Conservation (phyloP, 495 filamentous ascomycete species). For the Penicillium robsamsonii region DNA sequence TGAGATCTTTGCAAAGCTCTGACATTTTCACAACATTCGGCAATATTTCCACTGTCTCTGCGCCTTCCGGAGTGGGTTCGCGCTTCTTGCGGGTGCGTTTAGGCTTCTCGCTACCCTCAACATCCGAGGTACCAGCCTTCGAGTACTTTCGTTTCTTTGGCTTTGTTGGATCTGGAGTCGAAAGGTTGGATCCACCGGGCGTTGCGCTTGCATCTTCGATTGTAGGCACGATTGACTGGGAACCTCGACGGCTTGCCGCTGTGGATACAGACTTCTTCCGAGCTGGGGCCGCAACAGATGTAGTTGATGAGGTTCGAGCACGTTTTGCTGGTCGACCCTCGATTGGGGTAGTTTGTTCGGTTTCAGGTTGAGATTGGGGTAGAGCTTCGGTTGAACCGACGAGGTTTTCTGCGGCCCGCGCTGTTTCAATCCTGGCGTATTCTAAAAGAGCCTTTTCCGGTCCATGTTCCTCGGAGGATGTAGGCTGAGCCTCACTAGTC, state of each 20-base stretch:
- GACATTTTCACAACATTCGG: slow-evolving; percentile 72
- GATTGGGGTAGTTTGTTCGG: background rate
- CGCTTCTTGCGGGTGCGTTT: slow-evolving; percentile 39
- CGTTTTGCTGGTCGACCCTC: slow-evolving; percentile 16
- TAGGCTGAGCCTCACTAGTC: slow-evolving; percentile 1
- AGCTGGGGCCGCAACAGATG: background rate
- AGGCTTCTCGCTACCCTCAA: slow-evolving; percentile 29
- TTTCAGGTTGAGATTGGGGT: background rate
- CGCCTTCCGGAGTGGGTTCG: slow-evolving; percentile 70
- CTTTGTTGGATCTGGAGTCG: slow-evolving; percentile 20
- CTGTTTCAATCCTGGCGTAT: slow-evolving; percentile 3
- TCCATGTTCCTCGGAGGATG: slow-evolving; percentile 2
- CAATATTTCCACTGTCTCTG: slow-evolving; percentile 69
- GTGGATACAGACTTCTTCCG: slow-evolving; percentile 4
- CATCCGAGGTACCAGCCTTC: slow-evolving; percentile 23
- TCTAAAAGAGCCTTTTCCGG: slow-evolving; percentile 8
- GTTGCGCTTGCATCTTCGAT: slow-evolving; percentile 16
- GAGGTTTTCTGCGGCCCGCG: slow-evolving; percentile 2
- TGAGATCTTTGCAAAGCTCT: slow-evolving; percentile 73
- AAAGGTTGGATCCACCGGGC: slow-evolving; percentile 12
- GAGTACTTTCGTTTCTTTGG: slow-evolving; percentile 31
- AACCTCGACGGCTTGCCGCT: slow-evolving; percentile 12
- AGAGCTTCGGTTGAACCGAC: background rate
- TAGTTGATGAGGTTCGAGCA: slow-evolving; percentile 19
- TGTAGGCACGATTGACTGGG: slow-evolving; percentile 12